Conservation (phyloP, 495 filamentous ascomycete genomes). For the Xylaria curta region DNA sequence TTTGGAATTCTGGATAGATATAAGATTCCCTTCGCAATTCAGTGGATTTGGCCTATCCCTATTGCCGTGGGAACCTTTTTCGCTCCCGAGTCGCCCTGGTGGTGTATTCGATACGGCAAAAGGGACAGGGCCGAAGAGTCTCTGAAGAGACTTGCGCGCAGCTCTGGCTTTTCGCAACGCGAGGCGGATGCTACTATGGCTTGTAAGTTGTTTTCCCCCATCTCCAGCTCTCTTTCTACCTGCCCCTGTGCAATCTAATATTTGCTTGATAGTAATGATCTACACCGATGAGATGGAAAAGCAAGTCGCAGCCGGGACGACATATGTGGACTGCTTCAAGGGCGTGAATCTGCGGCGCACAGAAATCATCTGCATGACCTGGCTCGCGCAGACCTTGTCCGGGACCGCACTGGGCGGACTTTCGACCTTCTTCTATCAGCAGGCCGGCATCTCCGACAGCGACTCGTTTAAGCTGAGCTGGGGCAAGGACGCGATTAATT, state of each 20-base stretch:
- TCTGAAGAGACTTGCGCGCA: constrained; percentile 61
- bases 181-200: constrained; percentile 41
- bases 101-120: constrained; percentile 68
- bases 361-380: constrained; percentile 70
- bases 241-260: not conserved
- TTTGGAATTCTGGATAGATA: constrained; percentile 56
- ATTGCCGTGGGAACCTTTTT: constrained; percentile 60
- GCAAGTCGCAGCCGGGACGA: constrained; percentile 60
- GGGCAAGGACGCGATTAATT: constrained; percentile 52
- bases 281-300: constrained; percentile 65
- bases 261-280: constrained; percentile 44
- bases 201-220: constrained; percentile 29
- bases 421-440: constrained; percentile 71
- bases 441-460: constrained; percentile 66
- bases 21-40: constrained; percentile 61
- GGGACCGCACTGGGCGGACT: constrained; percentile 75
- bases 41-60: constrained; percentile 62
- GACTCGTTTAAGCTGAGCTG: constrained; percentile 55
- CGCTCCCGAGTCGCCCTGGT: constrained; percentile 80
- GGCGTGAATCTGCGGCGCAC: constrained; percentile 72
- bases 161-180: constrained; percentile 38
- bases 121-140: constrained; percentile 53
- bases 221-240: not conserved
- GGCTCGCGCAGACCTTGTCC: constrained; percentile 73
- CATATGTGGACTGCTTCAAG: constrained; percentile 69